Conservation (phyloP, 202 grass and related monocot species). For the Miscanthus sacchariflorus region DNA sequence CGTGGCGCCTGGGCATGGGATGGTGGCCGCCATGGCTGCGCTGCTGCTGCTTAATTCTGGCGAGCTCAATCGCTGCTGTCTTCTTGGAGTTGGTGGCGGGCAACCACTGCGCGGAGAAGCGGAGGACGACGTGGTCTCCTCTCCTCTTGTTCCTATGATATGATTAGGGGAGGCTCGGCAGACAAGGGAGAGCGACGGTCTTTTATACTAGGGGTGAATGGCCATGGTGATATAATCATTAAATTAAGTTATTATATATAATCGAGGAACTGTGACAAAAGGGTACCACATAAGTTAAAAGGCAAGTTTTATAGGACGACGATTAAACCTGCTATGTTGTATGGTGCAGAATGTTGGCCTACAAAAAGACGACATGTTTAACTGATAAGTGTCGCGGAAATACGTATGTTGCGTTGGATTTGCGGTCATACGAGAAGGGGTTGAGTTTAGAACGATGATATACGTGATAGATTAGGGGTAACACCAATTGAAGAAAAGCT, state of each 20-base stretch:
- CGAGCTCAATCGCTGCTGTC: background rate
- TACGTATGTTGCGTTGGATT: too few species aligned
- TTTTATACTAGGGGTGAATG: slow-evolving; percentile 25
- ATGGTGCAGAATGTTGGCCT: too few species aligned
- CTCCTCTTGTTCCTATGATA: slow-evolving; percentile 8
- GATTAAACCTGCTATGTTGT: too few species aligned
- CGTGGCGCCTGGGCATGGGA: background rate
- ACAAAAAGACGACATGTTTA: too few species aligned
- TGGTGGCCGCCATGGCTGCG: slow-evolving; percentile 44
- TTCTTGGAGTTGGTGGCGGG: slow-evolving; percentile 19
- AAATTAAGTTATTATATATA: background rate
- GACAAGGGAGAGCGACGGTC: background rate
- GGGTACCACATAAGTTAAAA: too few species aligned
- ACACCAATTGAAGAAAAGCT: too few species aligned
- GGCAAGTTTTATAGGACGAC: too few species aligned
- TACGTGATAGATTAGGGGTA: too few species aligned
- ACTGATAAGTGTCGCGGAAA: too few species aligned
- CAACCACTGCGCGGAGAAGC: slow-evolving; percentile 19
- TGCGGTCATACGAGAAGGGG: too few species aligned
- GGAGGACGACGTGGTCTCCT: slow-evolving; percentile 52
- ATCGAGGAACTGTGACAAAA: too few species aligned
- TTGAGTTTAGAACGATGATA: too few species aligned
- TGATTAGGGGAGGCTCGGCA: slow-evolving; percentile 7
- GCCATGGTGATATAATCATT: slow-evolving; percentile 4
- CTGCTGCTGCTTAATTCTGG: background rate